Conservation (phyloP, 2,329 filamentous ascomycete genomes). For the Xylariaceae sp. region DNA sequence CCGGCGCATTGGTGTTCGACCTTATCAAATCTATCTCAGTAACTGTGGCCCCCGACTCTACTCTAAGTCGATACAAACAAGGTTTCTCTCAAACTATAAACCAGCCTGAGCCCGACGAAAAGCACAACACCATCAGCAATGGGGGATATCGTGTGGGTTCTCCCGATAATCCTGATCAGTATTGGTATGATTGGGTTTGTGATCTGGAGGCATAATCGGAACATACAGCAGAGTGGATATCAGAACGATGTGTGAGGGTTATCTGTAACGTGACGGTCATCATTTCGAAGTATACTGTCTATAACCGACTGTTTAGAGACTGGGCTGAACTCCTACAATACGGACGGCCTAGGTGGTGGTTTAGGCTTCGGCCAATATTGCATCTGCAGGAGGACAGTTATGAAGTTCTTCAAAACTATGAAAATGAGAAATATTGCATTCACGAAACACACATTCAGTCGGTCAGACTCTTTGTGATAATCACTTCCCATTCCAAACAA, state of each 20-base stretch:
- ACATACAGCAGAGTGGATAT: slow-evolving; percentile 3
- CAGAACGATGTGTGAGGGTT: background rate
- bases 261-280: background rate
- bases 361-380: no score
- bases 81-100: background rate
- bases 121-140: background rate
- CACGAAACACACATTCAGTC: no score
- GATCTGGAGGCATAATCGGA: slow-evolving; percentile 7
- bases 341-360: no score
- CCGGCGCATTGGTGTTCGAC: background rate
- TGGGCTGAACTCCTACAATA: no score
- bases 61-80: background rate
- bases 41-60: background rate
- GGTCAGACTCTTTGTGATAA: no score
- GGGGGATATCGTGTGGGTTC: slow-evolving; percentile 3
- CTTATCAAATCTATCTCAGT: background rate
- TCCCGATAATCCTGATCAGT: slow-evolving; percentile 1
- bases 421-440: no score
- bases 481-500: no score
- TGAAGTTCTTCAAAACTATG: no score
- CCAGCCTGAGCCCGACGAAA: background rate
- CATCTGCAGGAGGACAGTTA: no score
- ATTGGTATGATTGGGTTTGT: slow-evolving; percentile 1
- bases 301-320: no score
- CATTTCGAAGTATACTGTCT: no score